Evolutionary conservation across 2,329 filamentous ascomycete genomes (phyloP), one percentile per base, ranked within the genome.

Genomic region (Bipolaris sorokiniana): DNA sequence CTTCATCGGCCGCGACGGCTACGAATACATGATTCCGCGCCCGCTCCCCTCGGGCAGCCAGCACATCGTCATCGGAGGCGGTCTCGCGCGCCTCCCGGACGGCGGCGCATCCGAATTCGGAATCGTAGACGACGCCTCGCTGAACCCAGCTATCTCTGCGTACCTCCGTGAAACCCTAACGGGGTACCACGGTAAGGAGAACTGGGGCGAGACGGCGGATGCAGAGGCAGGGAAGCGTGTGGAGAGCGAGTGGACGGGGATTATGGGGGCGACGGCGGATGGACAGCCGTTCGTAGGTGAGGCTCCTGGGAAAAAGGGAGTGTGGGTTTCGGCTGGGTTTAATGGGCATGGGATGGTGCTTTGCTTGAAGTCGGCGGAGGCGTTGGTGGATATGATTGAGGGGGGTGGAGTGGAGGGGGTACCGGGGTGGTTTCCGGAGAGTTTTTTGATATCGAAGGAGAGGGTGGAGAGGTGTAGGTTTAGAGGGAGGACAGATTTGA

Each of bases 261-360:
- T 85, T 31, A 84, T 84, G 78, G 83, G 82, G 3, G 80, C 79
- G 36, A 82, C 80, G 0, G 73, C 76, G 1, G 83, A 85, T 66
- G 79, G 78, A 1, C 67, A 80, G n/a, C 83, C 83, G 0, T 80
- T 83, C 66, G 76, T 80, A 0, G 78, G 78, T 0, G 62, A 68
- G 13, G 77, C 80, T 48, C 81, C 81, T 1, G 76, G 72, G 2
- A 70, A 71, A 42, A 54, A 73, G 4, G 79, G 80, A 0, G 66
- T 89, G 20, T 88, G 83, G 79, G 76, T 87, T 1, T 79, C 81
- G 31, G 84, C 83, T 3, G 82, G 84, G 5, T 89, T 89, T 61
- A 87, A 88, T 61, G 88, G 88, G 1, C 86, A 89, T 69, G 71
- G 86, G 0, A 89, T 89, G 87, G 86, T 86, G 1, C 72, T 86